Base-by-base conservation (phyloP, 345 rosid genomes). In the Gossypium turneri region DNA sequence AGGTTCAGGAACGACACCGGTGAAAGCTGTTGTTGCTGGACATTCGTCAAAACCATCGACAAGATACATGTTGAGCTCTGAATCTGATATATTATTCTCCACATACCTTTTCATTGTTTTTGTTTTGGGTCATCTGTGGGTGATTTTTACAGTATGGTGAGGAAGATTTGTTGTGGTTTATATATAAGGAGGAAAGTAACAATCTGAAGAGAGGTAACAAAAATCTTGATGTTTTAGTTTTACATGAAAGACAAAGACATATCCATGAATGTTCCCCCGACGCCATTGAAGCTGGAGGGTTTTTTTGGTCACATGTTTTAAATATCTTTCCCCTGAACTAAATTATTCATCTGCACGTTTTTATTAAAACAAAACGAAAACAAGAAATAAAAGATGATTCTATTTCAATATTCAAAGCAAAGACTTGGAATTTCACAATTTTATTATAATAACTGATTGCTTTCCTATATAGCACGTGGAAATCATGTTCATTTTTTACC, bases 41-140 rank as follows among this genome's bases (percentile, higher is more conserved):
- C 17, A 45, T 45, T 67, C 74, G 2, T 74, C 80, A 17, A 81
- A 73, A 47, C 70, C 82, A 11, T 70, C 75, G 2, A 82, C 77
- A 45, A 79, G 83, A 48, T 83, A 52, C 17, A 80, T 53, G 38
- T 74, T 72, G n/a, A 65, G 59, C 48, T 80, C 81, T 12, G 63
- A 45, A 1, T 52, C 55, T 9, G 58, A 74, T 44, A 29, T 17
- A 38, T 19, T 61, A 44, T 64, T 34, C 41, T 34, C 69, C 16
- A 64, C 8, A 2, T 43, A n/a, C 50, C n/a, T 41, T 41, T 41
- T 41, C 8, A 29, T 34, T 7, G 2, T 59, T 34, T 34, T 34
- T 24, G 13, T 62, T 61, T 62, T 29, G 44, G 67, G 5, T 62
- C 25, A 15, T 62, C 45, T 16, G 45, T 62, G 0, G 20, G 12